These are phyloP conservation scores for Cornus florida DNA, from an alignment of 148 eudicot species.

Conservation along the genomic window DNA sequence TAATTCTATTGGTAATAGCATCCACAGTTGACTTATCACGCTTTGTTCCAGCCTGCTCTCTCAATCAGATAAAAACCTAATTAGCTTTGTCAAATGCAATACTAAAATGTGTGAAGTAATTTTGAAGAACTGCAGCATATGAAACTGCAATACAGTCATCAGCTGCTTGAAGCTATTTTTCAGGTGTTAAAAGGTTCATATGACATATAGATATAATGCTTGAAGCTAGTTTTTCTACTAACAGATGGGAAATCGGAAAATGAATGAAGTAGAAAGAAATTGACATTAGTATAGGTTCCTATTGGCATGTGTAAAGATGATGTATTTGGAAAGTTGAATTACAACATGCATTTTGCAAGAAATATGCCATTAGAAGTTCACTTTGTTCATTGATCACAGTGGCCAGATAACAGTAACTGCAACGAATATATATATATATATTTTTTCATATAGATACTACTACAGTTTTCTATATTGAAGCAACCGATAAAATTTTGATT, in stretches of 20 bases:
- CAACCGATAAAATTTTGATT: not conserved
- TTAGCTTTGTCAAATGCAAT: not conserved
- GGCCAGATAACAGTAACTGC: not conserved
- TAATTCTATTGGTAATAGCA: slow-evolving; percentile 67
- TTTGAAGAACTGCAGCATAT: not conserved
- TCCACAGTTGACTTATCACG: slow-evolving; percentile 72
- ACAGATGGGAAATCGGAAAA: too few relatives aligned
- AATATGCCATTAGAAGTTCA: not conserved
- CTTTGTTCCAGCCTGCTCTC: slow-evolving; percentile 65
- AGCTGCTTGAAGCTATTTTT: too few relatives aligned
- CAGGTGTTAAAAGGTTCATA: not conserved
- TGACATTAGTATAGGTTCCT: too few relatives aligned
- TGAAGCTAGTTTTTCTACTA: too few relatives aligned
- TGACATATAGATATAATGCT: not conserved
- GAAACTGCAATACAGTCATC: not conserved
- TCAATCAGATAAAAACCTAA: slow-evolving; percentile 13
- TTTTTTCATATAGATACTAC: not conserved
- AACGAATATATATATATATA: not conserved
- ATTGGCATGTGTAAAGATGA: too few relatives aligned
- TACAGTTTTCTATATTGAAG: not conserved
- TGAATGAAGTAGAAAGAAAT: too few relatives aligned
- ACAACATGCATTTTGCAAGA: not conserved
- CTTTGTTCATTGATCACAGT: not conserved
- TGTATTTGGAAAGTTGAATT: not conserved
- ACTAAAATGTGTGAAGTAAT: not conserved